Conservation (phyloP, 1,284 basidiomycete genomes). For the Apiotrichum siamense region DNA sequence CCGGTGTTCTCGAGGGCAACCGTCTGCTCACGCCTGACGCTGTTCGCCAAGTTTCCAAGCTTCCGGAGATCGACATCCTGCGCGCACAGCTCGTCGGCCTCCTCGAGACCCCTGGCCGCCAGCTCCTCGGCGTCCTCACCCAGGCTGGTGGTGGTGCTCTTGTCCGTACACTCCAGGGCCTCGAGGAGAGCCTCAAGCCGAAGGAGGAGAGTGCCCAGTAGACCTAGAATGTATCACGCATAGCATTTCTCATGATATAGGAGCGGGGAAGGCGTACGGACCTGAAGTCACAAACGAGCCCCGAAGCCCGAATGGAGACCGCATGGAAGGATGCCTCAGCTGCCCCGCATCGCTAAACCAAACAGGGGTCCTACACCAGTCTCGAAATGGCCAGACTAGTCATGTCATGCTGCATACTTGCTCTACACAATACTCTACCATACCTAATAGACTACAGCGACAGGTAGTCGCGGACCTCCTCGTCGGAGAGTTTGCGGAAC, state of each 20-base stretch:
- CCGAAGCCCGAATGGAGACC: too few species aligned
- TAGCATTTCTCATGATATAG: slow-evolving; percentile 15
- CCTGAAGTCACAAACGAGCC: too few species aligned
- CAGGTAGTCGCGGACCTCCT: slow-evolving; percentile 90
- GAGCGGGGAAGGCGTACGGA: background rate
- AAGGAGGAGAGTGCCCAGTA: slow-evolving; percentile 13
- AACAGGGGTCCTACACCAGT: background rate
- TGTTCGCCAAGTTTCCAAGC: slow-evolving; percentile 31
- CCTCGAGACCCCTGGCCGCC: slow-evolving; percentile 38
- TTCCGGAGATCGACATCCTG: slow-evolving; percentile 45
- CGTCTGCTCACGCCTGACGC: slow-evolving; percentile 23
- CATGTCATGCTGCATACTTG: slow-evolving; percentile 1
- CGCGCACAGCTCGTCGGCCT: slow-evolving; percentile 47
- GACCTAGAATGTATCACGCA: slow-evolving; percentile 17
- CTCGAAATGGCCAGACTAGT: background rate
- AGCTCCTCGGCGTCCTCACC: slow-evolving; percentile 37
- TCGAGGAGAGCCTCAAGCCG: slow-evolving; percentile 41
- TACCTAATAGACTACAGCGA: slow-evolving; percentile 42
- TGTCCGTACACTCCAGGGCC: slow-evolving; percentile 45
- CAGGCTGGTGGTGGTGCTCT: slow-evolving; percentile 44
- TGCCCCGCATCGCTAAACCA: too few species aligned
- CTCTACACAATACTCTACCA: slow-evolving; percentile 2
- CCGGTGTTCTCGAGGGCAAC: slow-evolving; percentile 43
- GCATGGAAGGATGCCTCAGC: background rate
- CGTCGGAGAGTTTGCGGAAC: slow-evolving; percentile 87